phyloP scores from a whole-genome alignment of 768 basidiomycete genomes.

The Serendipita sp. region DNA sequence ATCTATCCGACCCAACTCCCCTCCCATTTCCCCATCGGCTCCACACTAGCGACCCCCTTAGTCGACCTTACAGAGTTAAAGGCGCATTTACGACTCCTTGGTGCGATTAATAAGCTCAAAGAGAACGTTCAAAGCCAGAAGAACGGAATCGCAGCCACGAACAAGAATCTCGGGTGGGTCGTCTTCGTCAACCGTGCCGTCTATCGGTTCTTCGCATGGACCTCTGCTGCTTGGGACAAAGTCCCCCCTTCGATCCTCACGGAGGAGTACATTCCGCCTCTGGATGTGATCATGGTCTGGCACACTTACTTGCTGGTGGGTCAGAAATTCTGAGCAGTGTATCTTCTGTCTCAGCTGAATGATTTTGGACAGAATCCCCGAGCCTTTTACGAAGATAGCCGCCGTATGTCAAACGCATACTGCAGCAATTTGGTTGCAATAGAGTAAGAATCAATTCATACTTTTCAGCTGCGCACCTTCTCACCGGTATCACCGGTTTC shows the following conservation, averaged over 20 bases:
- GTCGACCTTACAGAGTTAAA: not conserved
- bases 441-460: not conserved
- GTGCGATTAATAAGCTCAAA: not conserved
- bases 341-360: not conserved
- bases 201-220: not conserved
- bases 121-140: not conserved
- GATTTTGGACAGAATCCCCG: not conserved
- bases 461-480: not conserved
- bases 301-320: slow-evolving; percentile 12
- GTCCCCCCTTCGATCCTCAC: not conserved
- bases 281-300: slow-evolving; percentile 14
- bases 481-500: not conserved
- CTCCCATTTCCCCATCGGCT: not conserved
- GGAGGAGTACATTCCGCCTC: not conserved
- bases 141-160: not conserved
- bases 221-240: not conserved
- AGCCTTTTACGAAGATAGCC: not conserved
- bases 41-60: not conserved
- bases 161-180: not conserved
- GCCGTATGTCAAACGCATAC: not conserved
- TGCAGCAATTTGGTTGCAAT: not conserved
- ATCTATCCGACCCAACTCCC: not conserved
- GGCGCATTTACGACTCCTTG: not conserved
- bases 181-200: slow-evolving; percentile 4
- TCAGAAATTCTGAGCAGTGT: not conserved